Conservation (phyloP, 768 basidiomycete species). For the Sporobolomyces pararoseus region DNA sequence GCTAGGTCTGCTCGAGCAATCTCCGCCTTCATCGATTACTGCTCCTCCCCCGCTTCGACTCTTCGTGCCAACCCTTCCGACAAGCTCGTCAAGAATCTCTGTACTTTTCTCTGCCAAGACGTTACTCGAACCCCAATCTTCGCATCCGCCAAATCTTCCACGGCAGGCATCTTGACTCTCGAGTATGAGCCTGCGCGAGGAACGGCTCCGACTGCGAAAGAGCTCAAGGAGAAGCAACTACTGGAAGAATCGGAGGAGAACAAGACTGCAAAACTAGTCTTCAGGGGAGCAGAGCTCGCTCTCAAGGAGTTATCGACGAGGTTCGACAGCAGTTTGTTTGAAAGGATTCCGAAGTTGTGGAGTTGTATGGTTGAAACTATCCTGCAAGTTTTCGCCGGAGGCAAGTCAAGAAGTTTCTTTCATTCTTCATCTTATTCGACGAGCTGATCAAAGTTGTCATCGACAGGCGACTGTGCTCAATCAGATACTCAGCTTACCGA, state of each 20-base stretch:
- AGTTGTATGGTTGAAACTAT: slow-evolving; percentile 80
- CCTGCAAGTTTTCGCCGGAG: slow-evolving; percentile 61
- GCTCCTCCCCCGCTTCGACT: slow-evolving; percentile 57
- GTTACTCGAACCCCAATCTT: slow-evolving; percentile 85
- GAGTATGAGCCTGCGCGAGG: slow-evolving; percentile 34
- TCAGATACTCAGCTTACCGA: slow-evolving; percentile 64
- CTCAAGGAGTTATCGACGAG: slow-evolving; percentile 70
- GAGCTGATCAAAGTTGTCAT: background rate
- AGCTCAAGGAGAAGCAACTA: slow-evolving; percentile 48
- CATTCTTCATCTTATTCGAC: background rate
- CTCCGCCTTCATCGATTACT: slow-evolving; percentile 81
- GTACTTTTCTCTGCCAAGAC: slow-evolving; percentile 93
- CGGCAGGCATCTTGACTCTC: slow-evolving; percentile 74
- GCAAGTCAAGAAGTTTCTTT: slow-evolving; percentile 55
- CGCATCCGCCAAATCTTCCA: slow-evolving; percentile 52
- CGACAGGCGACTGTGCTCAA: slow-evolving; percentile 44
- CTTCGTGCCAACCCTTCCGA: slow-evolving; percentile 78
- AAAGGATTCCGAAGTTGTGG: slow-evolving; percentile 90
- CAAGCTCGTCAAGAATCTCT: slow-evolving; percentile 95
- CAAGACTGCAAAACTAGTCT: slow-evolving; percentile 64
- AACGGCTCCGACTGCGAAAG: slow-evolving; percentile 40
- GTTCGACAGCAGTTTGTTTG: slow-evolving; percentile 70
- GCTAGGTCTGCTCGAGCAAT: slow-evolving; percentile 79
- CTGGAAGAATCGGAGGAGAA: slow-evolving; percentile 57
- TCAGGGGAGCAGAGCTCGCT: slow-evolving; percentile 79